A percentile compares a stretch with the other conserved stretches of the same genome.
These are phyloP conservation scores for Naganishia albida DNA, from an alignment of 1,284 basidiomycete genomes.

Conservation along the genomic window DNA sequence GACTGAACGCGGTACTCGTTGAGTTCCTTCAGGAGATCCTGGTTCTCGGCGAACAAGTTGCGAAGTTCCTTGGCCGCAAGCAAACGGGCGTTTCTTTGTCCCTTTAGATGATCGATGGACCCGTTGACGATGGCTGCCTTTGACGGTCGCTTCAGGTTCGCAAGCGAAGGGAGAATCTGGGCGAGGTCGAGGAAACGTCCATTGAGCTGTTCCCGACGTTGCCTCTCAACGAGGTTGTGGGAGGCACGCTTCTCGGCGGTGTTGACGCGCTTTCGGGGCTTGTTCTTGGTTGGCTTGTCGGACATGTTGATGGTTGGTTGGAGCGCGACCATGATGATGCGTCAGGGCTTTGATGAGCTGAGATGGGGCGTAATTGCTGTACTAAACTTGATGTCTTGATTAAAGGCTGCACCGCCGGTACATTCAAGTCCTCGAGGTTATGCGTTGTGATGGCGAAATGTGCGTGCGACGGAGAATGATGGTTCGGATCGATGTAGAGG, in stretches of 20 bases:
- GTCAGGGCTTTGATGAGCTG: slow-evolving; percentile 1
- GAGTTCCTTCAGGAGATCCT: slow-evolving; percentile 76
- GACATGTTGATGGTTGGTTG: slow-evolving; percentile 26
- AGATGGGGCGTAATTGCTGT: slow-evolving; percentile 27
- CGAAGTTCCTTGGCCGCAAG: slow-evolving; percentile 76
- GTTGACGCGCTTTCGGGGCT: slow-evolving; percentile 72
- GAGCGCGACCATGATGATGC: slow-evolving; percentile 35
- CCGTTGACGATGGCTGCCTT: slow-evolving; percentile 95
- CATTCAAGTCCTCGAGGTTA: slow-evolving; percentile 4
- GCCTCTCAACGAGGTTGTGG: slow-evolving; percentile 92
- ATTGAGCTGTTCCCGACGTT: slow-evolving; percentile 86
- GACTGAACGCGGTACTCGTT: slow-evolving; percentile 83
- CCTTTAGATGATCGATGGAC: slow-evolving; percentile 78
- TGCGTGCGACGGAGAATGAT: slow-evolving; percentile 25
- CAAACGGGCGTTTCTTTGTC: slow-evolving; percentile 74
- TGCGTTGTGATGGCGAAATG: slow-evolving; percentile 29
- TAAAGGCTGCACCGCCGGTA: slow-evolving; percentile 32
- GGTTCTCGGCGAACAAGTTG: slow-evolving; percentile 70
- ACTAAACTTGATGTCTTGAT: slow-evolving; percentile 45
- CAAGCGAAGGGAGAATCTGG: slow-evolving; percentile 81
- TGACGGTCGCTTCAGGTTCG: slow-evolving; percentile 83
- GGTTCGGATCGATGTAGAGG: slow-evolving; percentile 57
- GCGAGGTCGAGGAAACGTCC: slow-evolving; percentile 86
- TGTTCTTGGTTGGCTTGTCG: slow-evolving; percentile 59
- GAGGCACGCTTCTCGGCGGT: slow-evolving; percentile 90